A percentile compares a stretch with the other conserved stretches of the same genome.
Conservation (phyloP, 805 yeast genomes). For the Wickerhamiella parazyma region DNA sequence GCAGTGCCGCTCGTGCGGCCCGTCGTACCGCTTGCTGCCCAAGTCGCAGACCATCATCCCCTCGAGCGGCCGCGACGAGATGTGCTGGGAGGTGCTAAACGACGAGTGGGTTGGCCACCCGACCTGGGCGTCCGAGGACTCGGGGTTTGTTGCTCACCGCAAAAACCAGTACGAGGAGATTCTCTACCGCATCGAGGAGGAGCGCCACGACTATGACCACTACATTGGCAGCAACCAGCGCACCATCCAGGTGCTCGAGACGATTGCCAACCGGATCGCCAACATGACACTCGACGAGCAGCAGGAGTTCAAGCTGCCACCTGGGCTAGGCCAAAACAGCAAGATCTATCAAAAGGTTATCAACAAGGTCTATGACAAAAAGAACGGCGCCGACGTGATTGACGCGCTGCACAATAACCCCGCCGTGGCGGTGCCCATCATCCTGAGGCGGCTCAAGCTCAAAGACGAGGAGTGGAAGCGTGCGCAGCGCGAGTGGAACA, state of each 20-base stretch:
- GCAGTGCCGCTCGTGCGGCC: conserved; percentile 87
- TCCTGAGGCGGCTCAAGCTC: conserved; percentile 82
- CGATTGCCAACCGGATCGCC: conserved; percentile 85
- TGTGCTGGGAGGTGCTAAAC: conserved; percentile 97
- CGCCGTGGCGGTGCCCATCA: conserved; percentile 86
- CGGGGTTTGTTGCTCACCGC: conserved; percentile 97
- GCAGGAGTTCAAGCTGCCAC: conserved; percentile 71
- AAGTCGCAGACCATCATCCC: conserved; percentile 93
- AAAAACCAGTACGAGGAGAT: conserved; percentile 97
- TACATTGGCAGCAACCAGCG: conserved; percentile 90
- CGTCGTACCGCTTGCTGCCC: conserved; percentile 84
- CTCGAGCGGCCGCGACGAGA: conserved; percentile 94
- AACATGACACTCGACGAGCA: conserved; percentile 88
- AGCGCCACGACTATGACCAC: conserved; percentile 92
- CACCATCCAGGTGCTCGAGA: conserved; percentile 89
- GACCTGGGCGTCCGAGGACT: conserved; percentile 99
- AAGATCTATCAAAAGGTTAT: conserved; percentile 91
- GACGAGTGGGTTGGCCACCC: conserved; percentile 99
- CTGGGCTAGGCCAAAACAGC: conserved; percentile 87
- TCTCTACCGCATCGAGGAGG: conserved; percentile 88
- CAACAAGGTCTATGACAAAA: conserved; percentile 83
- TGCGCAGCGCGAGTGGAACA: conserved; percentile 97
- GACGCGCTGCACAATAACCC: conserved; percentile 94
- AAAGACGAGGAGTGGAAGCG: conserved; percentile 99
- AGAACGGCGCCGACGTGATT: conserved; percentile 89